Conservation (phyloP, 75 land plant genomes). For the Selaginella moellendorffii region DNA sequence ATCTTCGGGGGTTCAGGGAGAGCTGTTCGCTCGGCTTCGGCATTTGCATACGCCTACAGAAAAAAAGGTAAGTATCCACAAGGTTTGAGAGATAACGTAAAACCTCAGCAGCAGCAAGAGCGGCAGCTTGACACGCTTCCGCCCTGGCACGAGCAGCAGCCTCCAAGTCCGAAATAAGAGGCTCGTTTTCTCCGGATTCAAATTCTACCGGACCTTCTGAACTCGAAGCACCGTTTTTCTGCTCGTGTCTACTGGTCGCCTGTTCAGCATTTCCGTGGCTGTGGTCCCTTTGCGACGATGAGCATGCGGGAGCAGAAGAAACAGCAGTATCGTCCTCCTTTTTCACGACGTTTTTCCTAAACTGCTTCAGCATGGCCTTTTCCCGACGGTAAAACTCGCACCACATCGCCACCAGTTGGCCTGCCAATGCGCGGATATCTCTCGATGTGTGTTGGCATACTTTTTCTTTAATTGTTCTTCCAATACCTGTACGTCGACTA, state of each 20-base stretch:
- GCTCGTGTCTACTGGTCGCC: not conserved
- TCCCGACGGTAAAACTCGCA: conserved; percentile 86
- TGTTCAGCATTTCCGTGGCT: not conserved
- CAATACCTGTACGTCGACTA: conserved; percentile 71
- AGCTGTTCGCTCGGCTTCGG: conserved; percentile 41
- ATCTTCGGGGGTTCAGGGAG: conserved; percentile 73
- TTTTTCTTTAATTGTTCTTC: conserved; percentile 81
- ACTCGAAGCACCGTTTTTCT: not conserved
- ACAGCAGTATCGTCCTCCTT: not conserved
- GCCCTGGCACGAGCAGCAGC: conserved; percentile 70
- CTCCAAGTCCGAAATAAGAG: conserved; percentile 43
- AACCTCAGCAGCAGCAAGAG: conserved; percentile 84
- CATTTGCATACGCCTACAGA: conserved; percentile 70
- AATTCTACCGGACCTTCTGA: not conserved
- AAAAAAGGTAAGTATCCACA: too few relatives aligned
- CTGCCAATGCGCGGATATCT: conserved; percentile 86
- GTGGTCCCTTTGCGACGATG: conserved; percentile 26
- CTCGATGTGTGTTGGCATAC: conserved; percentile 87
- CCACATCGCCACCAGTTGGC: conserved; percentile 86
- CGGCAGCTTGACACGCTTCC: conserved; percentile 82
- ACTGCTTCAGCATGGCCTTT: conserved; percentile 36
- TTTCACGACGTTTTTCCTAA: not conserved
- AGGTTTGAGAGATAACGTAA: too few relatives aligned
- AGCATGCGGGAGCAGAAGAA: not conserved
- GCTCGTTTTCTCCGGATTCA: not conserved